Evolutionary conservation across 257 asterid species (phyloP), one percentile per base, ranked within the genome.

Genomic region (Mentha longifolia): DNA sequence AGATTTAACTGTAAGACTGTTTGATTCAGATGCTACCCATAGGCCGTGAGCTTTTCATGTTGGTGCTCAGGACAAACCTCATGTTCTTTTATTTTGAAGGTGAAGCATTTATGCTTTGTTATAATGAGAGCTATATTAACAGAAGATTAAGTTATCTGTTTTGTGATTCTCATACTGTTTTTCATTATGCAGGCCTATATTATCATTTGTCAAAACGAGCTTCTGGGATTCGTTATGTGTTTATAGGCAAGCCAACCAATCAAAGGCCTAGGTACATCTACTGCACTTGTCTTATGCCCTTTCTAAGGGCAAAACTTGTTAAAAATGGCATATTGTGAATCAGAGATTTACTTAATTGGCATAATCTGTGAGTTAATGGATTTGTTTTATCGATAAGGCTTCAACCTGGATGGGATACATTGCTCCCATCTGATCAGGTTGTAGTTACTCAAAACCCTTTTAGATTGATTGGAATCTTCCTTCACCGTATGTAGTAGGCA

Each of bases 1-100:
- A 35, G 39, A 9, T 35, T 35, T 35, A 35, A 35, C 9, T 5
- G 8, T 6, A 35, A 35, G 51, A 43, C 73, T 66, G 39, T 78
- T 78, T 52, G 41, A 43, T 78, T 78, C 86, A 95, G 99, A 75
- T 82, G 80, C 82, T 88, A 74, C 98, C 99, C 43, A 78, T 87
- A 62, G 95, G 86, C 51, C 94, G 95, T 47, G 97, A 95, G 65
- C 55, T 81, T 61, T 85, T 89, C 77, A 86, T 84, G 92, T 79
- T 95, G 88, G 70, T 88, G 71, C 89, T 95, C 78, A 92, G 97
- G 30, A 72, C 96, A 60, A 95, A 95, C 72, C 97, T 95, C 70
- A 95, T 95, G 99, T 92, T 92, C 88, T 95, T 95, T 75, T 95
- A 92, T 83, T 95, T 92, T 78, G 99, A 95, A 92, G 99, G 98